Evolutionary conservation across 768 basidiomycete genomes (phyloP).

Genomic region (Tylopilus intermedius): DNA sequence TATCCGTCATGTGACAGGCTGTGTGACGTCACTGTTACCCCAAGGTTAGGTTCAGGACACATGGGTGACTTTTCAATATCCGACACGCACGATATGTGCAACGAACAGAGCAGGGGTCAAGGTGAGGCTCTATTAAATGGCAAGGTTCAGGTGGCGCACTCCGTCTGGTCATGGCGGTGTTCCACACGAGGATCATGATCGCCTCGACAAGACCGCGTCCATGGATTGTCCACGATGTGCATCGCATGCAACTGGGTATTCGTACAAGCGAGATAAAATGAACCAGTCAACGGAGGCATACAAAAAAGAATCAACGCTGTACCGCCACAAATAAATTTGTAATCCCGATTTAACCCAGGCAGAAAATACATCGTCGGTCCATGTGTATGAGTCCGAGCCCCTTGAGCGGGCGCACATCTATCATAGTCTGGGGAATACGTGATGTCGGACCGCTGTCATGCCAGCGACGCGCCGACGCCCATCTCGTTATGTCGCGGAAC

Average conservation of each 20-base stretch:
- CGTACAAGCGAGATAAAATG: conserved; percentile 9
- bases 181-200: conserved; percentile 14
- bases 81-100: conserved; percentile 7
- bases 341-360: conserved; percentile 12
- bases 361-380: conserved; percentile 15
- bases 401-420: neutral
- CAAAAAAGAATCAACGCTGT: conserved; percentile 3
- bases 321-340: conserved; percentile 9
- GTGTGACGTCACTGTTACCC: conserved; percentile 20
- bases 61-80: conserved; percentile 16
- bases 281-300: conserved; percentile 4
- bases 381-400: neutral
- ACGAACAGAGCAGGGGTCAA: conserved; percentile 8
- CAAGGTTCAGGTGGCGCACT: conserved; percentile 28
- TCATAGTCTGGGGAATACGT: neutral
- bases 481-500: conserved; percentile 17
- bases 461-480: conserved; percentile 1
- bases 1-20: conserved; percentile 19
- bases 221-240: conserved; percentile 1
- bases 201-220: conserved; percentile 1
- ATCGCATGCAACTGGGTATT: conserved; percentile 10
- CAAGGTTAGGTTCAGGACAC: conserved; percentile 25
- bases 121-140: conserved; percentile 17
- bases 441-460: conserved; percentile 2
- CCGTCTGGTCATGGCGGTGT: conserved; percentile 7